A percentile compares a stretch with the other conserved stretches of the same genome.
Conservation (phyloP, 148 eudicot genomes). For the Cornus kousa region DNA sequence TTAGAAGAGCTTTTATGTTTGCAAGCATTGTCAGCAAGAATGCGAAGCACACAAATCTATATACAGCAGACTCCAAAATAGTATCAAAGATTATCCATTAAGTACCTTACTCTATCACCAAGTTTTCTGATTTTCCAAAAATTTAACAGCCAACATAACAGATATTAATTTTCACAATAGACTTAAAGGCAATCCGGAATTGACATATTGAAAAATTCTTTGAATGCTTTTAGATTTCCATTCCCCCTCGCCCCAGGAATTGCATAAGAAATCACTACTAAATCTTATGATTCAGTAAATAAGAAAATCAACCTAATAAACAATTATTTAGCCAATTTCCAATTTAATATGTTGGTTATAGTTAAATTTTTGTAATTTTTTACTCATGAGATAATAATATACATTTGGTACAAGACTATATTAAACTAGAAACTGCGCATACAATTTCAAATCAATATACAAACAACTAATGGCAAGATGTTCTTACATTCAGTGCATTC, state of each 20-base stretch:
- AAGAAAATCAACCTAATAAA: slow-evolving; percentile 1
- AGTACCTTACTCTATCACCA: too few species aligned
- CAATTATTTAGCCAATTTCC: not conserved
- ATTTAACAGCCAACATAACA: too few species aligned
- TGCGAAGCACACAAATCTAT: not conserved
- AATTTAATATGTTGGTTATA: not conserved
- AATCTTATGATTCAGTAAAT: not conserved
- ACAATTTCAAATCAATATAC: not conserved
- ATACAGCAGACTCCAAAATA: not conserved
- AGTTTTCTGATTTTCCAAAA: too few species aligned
- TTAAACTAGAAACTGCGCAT: too few species aligned
- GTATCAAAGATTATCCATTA: not conserved
- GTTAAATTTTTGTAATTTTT: not conserved
- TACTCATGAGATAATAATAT: not conserved
- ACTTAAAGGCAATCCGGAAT: too few species aligned
- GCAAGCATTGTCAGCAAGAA: not conserved
- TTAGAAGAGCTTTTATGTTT: not conserved
- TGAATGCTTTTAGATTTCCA: too few species aligned
- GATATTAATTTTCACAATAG: too few species aligned
- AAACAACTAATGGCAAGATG: not conserved
- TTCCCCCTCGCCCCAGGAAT: too few species aligned
- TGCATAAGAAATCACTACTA: too few species aligned
- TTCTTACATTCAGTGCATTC: slow-evolving; percentile 83
- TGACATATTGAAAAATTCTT: too few species aligned
- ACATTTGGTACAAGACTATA: not conserved